Base-by-base conservation (phyloP, 148 eudicot species). In the Camellia granthamiana region DNA sequence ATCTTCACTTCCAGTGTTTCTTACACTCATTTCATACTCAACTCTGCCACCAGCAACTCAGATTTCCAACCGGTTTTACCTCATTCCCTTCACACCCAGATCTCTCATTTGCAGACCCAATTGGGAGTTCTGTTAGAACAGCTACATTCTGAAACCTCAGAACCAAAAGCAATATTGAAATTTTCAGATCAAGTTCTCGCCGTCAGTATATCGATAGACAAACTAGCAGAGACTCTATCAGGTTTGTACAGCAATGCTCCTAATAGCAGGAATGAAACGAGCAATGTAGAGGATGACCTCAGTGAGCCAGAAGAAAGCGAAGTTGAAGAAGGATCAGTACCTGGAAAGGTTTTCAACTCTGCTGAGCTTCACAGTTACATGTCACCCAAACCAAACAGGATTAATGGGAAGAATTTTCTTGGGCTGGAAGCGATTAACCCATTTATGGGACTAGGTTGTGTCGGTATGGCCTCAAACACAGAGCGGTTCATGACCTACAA, bases 401-500 rank as follows among this genome's bases (percentile, higher is more conserved):
- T 9, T 68, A 76, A 23, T 59, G 82, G 75, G 63, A 83, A 78
- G 64, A 83, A 83, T 70, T 83, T 83, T 63, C 75, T 83, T 2
- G 85, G 81, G 19, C 54, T 56, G 15, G 75, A 83, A 30, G 78
- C 75, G 21, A 65, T 83, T 18, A 74, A 67, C 42, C 85, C 82
- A 3, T 78, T 82, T 0, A 74, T 78, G 3, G 82, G 82, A 67
- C 67, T 74, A 23, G 75, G 54, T 38, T 83, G 82, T 61, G 21
- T 61, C 11, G 19, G 42, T 21, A 67, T 78, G 82, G 78, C 82
- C 18, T 19, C 59, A 56, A 11, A 74, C 14, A 13, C 75, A 7
- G 85, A 83, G 54, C 75, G 52, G 0, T 83, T 41, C 82, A 79
- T 79, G 79, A 69, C 43, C 11, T 83, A 83, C 75, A 79, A 83